These are phyloP conservation scores for Dittrichia graveolens DNA, from an alignment of 129 eudicot species.

Conservation along the genomic window DNA sequence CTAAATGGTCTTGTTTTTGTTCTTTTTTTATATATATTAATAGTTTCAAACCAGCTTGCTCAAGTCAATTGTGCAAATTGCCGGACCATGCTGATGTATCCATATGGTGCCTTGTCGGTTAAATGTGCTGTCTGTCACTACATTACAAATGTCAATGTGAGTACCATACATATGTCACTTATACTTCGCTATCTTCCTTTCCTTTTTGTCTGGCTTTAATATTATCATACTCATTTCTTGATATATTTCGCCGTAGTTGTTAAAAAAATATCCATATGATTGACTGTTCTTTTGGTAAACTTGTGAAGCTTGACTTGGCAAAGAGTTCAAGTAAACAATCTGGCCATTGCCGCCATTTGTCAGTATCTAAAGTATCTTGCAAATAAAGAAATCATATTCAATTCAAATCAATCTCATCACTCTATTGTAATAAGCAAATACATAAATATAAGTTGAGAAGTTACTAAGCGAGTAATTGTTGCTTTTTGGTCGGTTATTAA, in stretches of 20 bases:
- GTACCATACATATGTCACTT: slow-evolving; percentile 18
- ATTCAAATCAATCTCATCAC: too few relatives aligned
- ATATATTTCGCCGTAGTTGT: not conserved
- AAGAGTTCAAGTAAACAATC: too few relatives aligned
- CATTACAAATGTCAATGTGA: slow-evolving; percentile 74
- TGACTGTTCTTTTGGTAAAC: too few relatives aligned
- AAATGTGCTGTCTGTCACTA: slow-evolving; percentile 81
- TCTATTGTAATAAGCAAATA: not conserved
- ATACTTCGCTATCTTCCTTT: not conserved
- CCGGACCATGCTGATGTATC: slow-evolving; percentile 74
- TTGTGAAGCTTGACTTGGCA: too few relatives aligned
- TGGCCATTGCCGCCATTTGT: too few relatives aligned
- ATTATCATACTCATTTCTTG: not conserved
- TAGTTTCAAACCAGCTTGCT: slow-evolving; percentile 64
- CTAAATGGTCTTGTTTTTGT: slow-evolving; percentile 23
- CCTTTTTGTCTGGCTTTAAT: not conserved
- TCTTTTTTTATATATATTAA: too few relatives aligned
- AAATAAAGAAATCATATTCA: too few relatives aligned
- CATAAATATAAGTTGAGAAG: slow-evolving; percentile 6
- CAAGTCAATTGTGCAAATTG: slow-evolving; percentile 79
- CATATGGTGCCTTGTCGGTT: slow-evolving; percentile 80
- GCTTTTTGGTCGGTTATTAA: not conserved
- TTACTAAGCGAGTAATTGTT: not conserved
- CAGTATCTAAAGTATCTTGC: too few relatives aligned
- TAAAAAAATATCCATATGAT: too few relatives aligned